These are phyloP conservation scores for Paraconiothyrium brasiliense DNA, from an alignment of 2,329 filamentous ascomycete species.

Conservation along the genomic window DNA sequence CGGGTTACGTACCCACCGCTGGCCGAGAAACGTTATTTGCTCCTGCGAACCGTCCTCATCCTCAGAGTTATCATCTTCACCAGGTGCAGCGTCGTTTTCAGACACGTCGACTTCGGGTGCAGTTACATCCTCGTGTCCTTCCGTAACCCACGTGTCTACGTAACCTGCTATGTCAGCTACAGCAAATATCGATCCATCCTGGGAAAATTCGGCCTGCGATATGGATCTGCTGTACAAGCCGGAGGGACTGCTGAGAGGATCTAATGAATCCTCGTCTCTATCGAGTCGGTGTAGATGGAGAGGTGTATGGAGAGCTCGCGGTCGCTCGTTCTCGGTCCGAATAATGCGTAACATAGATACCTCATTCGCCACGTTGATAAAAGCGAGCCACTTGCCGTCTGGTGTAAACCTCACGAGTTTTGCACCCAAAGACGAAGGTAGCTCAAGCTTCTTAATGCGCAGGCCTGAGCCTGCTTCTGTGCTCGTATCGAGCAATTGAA, in stretches of 20 bases:
- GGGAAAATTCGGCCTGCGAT: slow-evolving; percentile 78
- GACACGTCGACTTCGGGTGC: slow-evolving; percentile 52
- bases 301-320: slow-evolving; percentile 49
- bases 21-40: slow-evolving; percentile 62
- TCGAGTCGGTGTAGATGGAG: slow-evolving; percentile 52
- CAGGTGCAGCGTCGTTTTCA: slow-evolving; percentile 40
- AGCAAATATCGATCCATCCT: slow-evolving; percentile 81
- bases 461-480: slow-evolving; percentile 67
- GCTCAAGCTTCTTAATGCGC: slow-evolving; percentile 73
- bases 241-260: slow-evolving; percentile 68
- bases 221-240: slow-evolving; percentile 82
- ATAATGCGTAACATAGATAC: slow-evolving; percentile 59
- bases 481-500: slow-evolving; percentile 68
- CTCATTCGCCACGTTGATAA: slow-evolving; percentile 58
- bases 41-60: slow-evolving; percentile 59
- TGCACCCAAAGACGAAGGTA: slow-evolving; percentile 73
- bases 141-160: slow-evolving; percentile 85
- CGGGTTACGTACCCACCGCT: slow-evolving; percentile 80
- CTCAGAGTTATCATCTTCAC: slow-evolving; percentile 47
- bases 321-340: slow-evolving; percentile 52
- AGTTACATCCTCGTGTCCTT: slow-evolving; percentile 63
- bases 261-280: slow-evolving; percentile 37
- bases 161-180: slow-evolving; percentile 84
- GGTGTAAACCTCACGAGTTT: slow-evolving; percentile 75
- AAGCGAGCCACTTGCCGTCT: slow-evolving; percentile 73